These are phyloP conservation scores for Blumeriella jaapii DNA, from an alignment of 2,329 filamentous ascomycete species.

Conservation along the genomic window DNA sequence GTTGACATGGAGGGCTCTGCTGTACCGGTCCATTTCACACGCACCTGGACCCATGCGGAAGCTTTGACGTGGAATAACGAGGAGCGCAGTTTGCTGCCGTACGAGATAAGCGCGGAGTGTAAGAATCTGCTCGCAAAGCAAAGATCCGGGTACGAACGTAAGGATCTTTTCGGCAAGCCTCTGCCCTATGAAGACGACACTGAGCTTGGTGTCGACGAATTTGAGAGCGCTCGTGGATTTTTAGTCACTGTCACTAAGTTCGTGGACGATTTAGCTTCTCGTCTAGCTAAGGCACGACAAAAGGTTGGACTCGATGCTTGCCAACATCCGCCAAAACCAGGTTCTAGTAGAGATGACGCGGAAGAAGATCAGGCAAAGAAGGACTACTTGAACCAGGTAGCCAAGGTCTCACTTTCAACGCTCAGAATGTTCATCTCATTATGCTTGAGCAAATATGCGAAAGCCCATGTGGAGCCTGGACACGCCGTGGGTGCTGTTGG, in stretches of 20 bases:
- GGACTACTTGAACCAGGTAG: conserved; percentile 51
- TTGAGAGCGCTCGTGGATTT: conserved; percentile 75
- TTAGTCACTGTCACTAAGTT: conserved; percentile 67
- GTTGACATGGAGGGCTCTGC: conserved; percentile 96
- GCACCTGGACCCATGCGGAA: conserved; percentile 77
- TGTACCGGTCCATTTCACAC: conserved; percentile 81
- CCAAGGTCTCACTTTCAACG: conserved; percentile 69
- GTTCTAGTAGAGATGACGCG: conserved; percentile 23
- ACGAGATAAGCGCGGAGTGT: conserved; percentile 60
- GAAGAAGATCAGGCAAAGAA: conserved; percentile 22
- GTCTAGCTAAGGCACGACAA: conserved; percentile 42
- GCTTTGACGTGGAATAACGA: conserved; percentile 67
- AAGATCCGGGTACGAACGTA: conserved; percentile 50
- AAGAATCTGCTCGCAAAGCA: conserved; percentile 56
- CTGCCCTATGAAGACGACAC: conserved; percentile 61
- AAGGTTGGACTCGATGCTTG: conserved; percentile 39
- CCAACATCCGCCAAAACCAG: conserved; percentile 26
- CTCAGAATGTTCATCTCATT: conserved; percentile 66
- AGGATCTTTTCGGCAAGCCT: conserved; percentile 47
- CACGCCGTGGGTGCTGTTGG: conserved; percentile 94
- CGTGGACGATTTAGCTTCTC: conserved; percentile 51
- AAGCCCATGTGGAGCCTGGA: conserved; percentile 83
- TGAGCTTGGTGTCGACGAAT: conserved; percentile 60
- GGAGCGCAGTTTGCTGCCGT: conserved; percentile 61
- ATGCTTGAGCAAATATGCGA: conserved; percentile 82